Percentiles rank a stretch among this genome's conserved stretches.
These are phyloP conservation scores for Hypomyces rosellus DNA, from an alignment of 2,329 filamentous ascomycete genomes.

Conservation along the genomic window DNA sequence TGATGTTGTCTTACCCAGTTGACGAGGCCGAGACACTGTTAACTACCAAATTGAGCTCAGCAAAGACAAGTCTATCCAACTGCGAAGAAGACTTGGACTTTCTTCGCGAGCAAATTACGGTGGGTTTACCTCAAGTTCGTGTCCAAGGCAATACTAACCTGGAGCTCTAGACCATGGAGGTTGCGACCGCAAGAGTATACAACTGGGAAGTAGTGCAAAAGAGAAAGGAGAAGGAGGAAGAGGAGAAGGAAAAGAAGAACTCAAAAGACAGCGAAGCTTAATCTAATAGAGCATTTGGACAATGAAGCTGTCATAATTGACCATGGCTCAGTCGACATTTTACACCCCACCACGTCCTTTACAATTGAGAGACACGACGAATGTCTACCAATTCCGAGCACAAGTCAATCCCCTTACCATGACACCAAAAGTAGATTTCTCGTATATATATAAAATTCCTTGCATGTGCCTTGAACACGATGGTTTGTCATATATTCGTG, in stretches of 20 bases:
- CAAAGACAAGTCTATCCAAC: constrained; percentile 72
- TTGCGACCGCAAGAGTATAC: constrained; percentile 93
- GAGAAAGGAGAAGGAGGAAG: constrained; percentile 76
- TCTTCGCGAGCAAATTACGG: constrained; percentile 90
- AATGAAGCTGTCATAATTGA: background rate
- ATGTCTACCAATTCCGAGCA: too few species aligned
- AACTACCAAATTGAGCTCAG: constrained; percentile 67
- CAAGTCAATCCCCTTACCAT: background rate
- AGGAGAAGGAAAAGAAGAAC: constrained; percentile 40
- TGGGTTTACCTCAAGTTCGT: constrained; percentile 36
- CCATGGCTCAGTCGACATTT: too few species aligned
- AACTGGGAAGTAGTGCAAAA: constrained; percentile 98
- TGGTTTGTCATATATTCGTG: too few species aligned
- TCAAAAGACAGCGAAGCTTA: constrained; percentile 30
- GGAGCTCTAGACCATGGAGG: constrained; percentile 75
- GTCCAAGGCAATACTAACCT: background rate
- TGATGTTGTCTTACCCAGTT: constrained; percentile 94
- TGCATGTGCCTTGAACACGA: too few species aligned
- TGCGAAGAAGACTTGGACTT: constrained; percentile 97
- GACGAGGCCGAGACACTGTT: constrained; percentile 78
- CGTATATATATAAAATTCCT: too few species aligned
- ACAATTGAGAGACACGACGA: too few species aligned
- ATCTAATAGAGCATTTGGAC: constrained; percentile 3
- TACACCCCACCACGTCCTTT: too few species aligned
- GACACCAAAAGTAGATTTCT: background rate